phyloP scores from a whole-genome alignment of 192 early-diverging fungal species.

The Backusella westeae region DNA sequence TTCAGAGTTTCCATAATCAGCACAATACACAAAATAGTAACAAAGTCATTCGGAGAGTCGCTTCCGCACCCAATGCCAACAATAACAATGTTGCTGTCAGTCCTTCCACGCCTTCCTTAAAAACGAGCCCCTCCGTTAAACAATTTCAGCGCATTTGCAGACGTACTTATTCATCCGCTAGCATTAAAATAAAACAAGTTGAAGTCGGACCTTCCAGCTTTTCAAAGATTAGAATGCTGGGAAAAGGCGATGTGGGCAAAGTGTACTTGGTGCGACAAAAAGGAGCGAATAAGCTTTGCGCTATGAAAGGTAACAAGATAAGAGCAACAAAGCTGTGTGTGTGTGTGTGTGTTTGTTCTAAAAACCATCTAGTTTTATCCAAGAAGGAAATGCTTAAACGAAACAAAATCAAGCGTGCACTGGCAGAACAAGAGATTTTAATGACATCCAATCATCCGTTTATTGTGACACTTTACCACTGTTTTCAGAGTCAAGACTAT shows the following conservation, averaged over 20 bases:
- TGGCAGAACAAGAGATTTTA: constrained; percentile 87
- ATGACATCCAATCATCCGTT: constrained; percentile 88
- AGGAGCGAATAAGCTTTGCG: constrained; percentile 77
- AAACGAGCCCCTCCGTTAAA: constrained; percentile 4
- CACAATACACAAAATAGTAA: neutral
- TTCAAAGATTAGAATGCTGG: constrained; percentile 84
- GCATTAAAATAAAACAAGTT: constrained; percentile 75
- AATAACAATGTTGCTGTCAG: constrained; percentile 12
- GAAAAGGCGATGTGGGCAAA: constrained; percentile 97
- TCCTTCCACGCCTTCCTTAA: neutral
- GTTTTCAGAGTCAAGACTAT: constrained; percentile 83
- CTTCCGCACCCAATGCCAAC: constrained; percentile 50
- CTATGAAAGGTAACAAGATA: constrained; percentile 84
- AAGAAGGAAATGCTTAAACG: constrained; percentile 98
- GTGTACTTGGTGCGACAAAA: constrained; percentile 94
- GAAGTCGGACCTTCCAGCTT: constrained; percentile 89
- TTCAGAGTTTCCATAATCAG: constrained; percentile 10
- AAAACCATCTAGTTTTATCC: constrained; percentile 47
- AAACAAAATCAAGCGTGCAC: constrained; percentile 96
- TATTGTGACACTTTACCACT: constrained; percentile 86
- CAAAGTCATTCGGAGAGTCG: constrained; percentile 46
- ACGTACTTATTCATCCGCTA: constrained; percentile 79
- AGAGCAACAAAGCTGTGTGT: neutral
- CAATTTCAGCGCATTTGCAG: constrained; percentile 44
- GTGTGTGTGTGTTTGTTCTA: neutral